Conservation (phyloP, 2,329 filamentous ascomycete species). For the Phoma sp. region DNA sequence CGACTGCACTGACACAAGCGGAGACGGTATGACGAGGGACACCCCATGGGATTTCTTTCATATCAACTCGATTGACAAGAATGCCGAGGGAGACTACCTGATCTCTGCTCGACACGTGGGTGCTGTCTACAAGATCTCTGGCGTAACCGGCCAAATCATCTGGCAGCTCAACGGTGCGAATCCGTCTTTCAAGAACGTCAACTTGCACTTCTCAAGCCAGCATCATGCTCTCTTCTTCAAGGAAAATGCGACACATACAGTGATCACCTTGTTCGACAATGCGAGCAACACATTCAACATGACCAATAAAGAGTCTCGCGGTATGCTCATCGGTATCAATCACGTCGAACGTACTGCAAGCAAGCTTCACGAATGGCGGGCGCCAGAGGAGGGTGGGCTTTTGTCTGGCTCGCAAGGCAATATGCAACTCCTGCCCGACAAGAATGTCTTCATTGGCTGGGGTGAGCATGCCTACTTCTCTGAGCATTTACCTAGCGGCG, state of each 20-base stretch:
- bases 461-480: conserved; percentile 57
- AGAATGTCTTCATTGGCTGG: conserved; percentile 57
- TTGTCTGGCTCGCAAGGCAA: conserved; percentile 49
- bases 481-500: conserved; percentile 52
- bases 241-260: conserved; percentile 15
- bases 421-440: conserved; percentile 50
- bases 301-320: conserved; percentile 33
- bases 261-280: conserved; percentile 49
- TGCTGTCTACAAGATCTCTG: conserved; percentile 35
- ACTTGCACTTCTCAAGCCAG: conserved; percentile 45
- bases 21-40: conserved; percentile 9
- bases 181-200: conserved; percentile 27
- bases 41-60: conserved; percentile 48
- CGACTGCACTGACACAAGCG: conserved; percentile 11
- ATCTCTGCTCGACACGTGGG: conserved; percentile 37
- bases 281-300: conserved; percentile 26
- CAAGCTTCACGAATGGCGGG: conserved; percentile 28
- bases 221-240: conserved; percentile 57
- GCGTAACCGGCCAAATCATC: conserved; percentile 31
- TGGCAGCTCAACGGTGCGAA: conserved; percentile 43
- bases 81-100: conserved; percentile 36
- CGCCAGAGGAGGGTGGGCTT: conserved; percentile 23
- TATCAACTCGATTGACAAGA: conserved; percentile 51
- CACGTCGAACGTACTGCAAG: conserved; percentile 46
- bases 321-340: conserved; percentile 50